Conservation (phyloP, 495 filamentous ascomycete species). For the Aspergillus biplanus region DNA sequence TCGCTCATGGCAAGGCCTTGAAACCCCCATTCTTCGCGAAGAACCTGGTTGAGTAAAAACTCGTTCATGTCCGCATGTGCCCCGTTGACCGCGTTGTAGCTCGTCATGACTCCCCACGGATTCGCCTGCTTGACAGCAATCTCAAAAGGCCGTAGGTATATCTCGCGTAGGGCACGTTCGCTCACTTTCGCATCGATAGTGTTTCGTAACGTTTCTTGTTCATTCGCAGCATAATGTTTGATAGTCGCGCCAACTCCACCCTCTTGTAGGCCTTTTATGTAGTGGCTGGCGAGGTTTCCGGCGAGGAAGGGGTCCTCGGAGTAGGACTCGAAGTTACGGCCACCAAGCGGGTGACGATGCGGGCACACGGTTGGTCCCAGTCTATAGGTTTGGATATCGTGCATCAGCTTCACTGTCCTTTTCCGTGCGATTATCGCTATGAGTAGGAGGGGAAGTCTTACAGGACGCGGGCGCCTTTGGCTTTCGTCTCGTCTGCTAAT, state of each 20-base stretch:
- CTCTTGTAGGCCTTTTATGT: background rate
- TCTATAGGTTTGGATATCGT: background rate
- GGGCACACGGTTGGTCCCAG: slow-evolving; percentile 14
- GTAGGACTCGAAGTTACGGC: slow-evolving; percentile 21
- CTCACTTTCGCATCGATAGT: background rate
- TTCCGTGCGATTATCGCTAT: background rate
- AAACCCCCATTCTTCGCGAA: slow-evolving; percentile 68
- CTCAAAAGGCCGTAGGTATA: slow-evolving; percentile 71
- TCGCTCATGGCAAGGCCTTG: slow-evolving; percentile 68
- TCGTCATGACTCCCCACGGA: slow-evolving; percentile 67
- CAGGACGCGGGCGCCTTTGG: slow-evolving; percentile 7
- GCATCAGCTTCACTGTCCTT: background rate
- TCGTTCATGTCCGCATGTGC: slow-evolving; percentile 62
- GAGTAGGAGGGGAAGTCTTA: background rate
- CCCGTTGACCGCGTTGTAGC: slow-evolving; percentile 72
- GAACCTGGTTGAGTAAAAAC: slow-evolving; percentile 55
- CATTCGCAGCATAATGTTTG: background rate
- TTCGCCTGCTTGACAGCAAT: slow-evolving; percentile 60
- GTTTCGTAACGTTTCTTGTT: background rate
- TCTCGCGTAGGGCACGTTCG: slow-evolving; percentile 68
- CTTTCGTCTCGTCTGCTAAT: slow-evolving; percentile 9
- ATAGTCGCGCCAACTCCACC: background rate
- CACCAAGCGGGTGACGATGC: slow-evolving; percentile 14
- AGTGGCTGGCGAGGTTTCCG: background rate
- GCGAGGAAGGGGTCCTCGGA: slow-evolving; percentile 18